phyloP scores from a whole-genome alignment of 2,329 filamentous ascomycete species.

The Cryphonectria japonica region DNA sequence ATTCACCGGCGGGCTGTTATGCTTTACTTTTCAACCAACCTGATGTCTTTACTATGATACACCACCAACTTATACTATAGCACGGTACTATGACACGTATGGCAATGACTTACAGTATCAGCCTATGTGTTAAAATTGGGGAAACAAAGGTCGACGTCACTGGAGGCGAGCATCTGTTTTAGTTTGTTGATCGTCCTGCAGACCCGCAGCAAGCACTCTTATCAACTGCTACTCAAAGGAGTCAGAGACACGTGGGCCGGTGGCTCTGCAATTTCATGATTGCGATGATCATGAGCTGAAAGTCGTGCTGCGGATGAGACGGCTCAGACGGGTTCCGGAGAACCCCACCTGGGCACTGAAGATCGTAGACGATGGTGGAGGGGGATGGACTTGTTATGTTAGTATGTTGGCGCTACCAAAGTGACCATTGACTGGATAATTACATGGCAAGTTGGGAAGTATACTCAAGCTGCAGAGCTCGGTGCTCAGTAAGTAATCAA shows the following conservation, averaged over 20 bases:
- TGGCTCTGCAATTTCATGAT: neutral
- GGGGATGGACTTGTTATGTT: neutral
- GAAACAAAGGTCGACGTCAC: neutral
- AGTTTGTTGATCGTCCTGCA: neutral
- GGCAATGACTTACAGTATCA: neutral
- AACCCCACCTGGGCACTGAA: neutral
- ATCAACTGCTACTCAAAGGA: neutral
- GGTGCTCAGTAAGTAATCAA: neutral
- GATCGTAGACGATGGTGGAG: neutral
- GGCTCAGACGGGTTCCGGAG: neutral
- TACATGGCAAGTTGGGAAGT: neutral
- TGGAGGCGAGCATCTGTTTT: neutral
- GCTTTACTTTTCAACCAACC: neutral
- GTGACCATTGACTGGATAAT: neutral
- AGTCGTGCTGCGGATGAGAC: neutral
- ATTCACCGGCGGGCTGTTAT: neutral
- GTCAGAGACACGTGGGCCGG: neutral
- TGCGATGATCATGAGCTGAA: slow-evolving; percentile 3
- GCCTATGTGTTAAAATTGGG: neutral
- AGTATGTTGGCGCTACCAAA: neutral
- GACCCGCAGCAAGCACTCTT: slow-evolving; percentile 2
- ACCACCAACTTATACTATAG: neutral
- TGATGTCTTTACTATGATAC: neutral
- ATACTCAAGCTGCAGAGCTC: neutral
- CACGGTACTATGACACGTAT: no score